Evolutionary conservation across 768 basidiomycete species (phyloP).

Genomic region (Hygrocybe punicea): DNA sequence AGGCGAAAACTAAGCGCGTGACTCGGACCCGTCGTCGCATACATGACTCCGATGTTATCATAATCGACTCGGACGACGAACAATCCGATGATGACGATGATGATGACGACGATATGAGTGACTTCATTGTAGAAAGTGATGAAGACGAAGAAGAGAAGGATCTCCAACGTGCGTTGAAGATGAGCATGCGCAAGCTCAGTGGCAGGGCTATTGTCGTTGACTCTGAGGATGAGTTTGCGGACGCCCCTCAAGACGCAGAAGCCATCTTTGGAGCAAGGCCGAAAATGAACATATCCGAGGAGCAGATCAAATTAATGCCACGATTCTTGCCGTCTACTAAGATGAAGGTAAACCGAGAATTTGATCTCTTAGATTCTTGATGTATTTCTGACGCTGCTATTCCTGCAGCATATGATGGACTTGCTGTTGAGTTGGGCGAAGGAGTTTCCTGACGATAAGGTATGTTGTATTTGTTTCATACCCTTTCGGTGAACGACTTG

Average conservation of each 20-base stretch:
- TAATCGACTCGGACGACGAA: conserved; percentile 23
- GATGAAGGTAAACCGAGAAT: conserved; percentile 53
- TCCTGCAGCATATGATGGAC: conserved; percentile 53
- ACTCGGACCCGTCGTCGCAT: background rate
- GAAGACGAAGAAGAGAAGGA: conserved; percentile 57
- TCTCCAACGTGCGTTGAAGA: conserved; percentile 27
- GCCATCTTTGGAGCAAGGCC: conserved; percentile 37
- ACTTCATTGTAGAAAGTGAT: conserved; percentile 52
- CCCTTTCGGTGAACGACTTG: background rate
- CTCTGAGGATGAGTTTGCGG: conserved; percentile 43
- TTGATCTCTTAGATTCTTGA: conserved; percentile 9
- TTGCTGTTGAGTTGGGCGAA: conserved; percentile 43
- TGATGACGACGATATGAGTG: conserved; percentile 45
- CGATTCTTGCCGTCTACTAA: conserved; percentile 68
- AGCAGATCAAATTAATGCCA: conserved; percentile 45
- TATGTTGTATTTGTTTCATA: conserved; percentile 17
- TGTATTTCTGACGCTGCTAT: background rate
- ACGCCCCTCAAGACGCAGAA: conserved; percentile 40
- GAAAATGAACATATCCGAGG: conserved; percentile 29
- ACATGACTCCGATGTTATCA: too few species aligned
- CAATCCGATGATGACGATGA: conserved; percentile 37
- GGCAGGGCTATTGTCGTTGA: conserved; percentile 41
- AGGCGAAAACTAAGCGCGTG: conserved; percentile 17
- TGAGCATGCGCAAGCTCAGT: conserved; percentile 34
- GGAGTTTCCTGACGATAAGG: conserved; percentile 60